Evolutionary conservation across 2,329 filamentous ascomycete genomes (phyloP).

Genomic region (Nakataea oryzae): DNA sequence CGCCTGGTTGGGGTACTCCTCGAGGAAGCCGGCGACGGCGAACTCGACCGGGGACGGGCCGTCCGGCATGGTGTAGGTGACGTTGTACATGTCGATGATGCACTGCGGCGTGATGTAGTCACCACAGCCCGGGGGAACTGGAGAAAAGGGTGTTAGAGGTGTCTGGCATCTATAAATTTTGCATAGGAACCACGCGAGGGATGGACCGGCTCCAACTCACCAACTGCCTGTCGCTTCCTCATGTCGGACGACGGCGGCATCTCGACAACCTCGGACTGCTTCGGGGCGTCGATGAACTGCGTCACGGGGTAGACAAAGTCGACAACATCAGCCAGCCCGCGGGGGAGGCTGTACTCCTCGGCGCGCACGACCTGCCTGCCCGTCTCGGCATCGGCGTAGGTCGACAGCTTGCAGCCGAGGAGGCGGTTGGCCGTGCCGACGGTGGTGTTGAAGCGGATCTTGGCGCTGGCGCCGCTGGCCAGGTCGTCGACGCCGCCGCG

Average conservation of each 20-base stretch:
- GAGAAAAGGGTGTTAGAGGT: neutral
- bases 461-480: constrained; percentile 40
- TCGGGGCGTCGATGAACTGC: constrained; percentile 36
- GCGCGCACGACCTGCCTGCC: constrained; percentile 36
- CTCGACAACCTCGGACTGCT: constrained; percentile 13
- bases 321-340: constrained; percentile 39
- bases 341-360: constrained; percentile 51
- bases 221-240: neutral
- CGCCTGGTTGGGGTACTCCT: constrained; percentile 32
- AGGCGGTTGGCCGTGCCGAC: constrained; percentile 42
- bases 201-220: too few relatives aligned
- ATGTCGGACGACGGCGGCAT: constrained; percentile 5
- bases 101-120: constrained; percentile 37
- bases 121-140: constrained; percentile 12
- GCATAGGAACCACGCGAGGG: too few relatives aligned
- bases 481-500: constrained; percentile 32
- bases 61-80: constrained; percentile 23
- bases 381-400: constrained; percentile 35
- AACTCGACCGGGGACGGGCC: constrained; percentile 18
- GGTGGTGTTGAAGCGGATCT: constrained; percentile 47
- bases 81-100: constrained; percentile 35
- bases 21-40: constrained; percentile 30
- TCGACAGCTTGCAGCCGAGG: constrained; percentile 45
- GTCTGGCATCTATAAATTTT: too few relatives aligned
- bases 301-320: constrained; percentile 57